phyloP scores from a whole-genome alignment of 352 stramenopile species.

The Globisporangium barbulae region DNA sequence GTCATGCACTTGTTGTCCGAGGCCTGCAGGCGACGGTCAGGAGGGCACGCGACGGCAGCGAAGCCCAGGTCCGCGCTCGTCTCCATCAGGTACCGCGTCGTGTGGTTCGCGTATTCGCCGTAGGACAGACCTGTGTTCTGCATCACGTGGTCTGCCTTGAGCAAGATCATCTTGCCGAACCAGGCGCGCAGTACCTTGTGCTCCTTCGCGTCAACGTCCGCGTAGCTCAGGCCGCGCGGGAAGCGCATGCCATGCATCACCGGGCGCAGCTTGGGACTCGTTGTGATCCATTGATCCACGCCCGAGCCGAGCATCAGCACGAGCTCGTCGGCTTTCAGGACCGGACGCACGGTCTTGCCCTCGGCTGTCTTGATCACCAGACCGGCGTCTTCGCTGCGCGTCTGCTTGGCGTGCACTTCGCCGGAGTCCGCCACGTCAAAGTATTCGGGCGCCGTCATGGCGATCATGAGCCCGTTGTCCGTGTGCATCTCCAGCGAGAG shows the following conservation, averaged over 20 bases:
- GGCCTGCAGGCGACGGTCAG: slow-evolving; percentile 35
- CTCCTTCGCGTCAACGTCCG: slow-evolving; percentile 17
- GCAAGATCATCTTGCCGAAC: slow-evolving; percentile 69
- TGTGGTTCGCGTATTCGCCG: slow-evolving; percentile 49
- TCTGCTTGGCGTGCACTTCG: slow-evolving; percentile 37
- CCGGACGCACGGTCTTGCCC: slow-evolving; percentile 52
- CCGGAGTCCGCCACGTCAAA: slow-evolving; percentile 50
- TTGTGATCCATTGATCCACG: slow-evolving; percentile 70
- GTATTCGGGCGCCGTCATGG: slow-evolving; percentile 70
- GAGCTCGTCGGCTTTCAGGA: slow-evolving; percentile 67
- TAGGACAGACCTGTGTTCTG: slow-evolving; percentile 54
- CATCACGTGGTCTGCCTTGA: slow-evolving; percentile 42
- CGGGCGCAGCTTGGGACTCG: slow-evolving; percentile 42
- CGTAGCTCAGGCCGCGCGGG: slow-evolving; percentile 39
- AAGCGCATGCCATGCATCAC: slow-evolving; percentile 80
- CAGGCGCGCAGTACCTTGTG: slow-evolving; percentile 53
- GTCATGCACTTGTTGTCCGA: slow-evolving; percentile 49
- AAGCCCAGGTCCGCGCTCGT: slow-evolving; percentile 31
- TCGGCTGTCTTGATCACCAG: slow-evolving; percentile 59
- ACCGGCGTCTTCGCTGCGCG: slow-evolving; percentile 54
- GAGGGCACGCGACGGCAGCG: slow-evolving; percentile 42
- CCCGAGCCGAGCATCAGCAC: slow-evolving; percentile 80
- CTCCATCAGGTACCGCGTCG: slow-evolving; percentile 49
- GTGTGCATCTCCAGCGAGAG: slow-evolving; percentile 75
- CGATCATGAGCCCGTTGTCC: slow-evolving; percentile 74